Base-by-base conservation (phyloP, 129 eudicot species). In the Heracleum sosnowskyi region DNA sequence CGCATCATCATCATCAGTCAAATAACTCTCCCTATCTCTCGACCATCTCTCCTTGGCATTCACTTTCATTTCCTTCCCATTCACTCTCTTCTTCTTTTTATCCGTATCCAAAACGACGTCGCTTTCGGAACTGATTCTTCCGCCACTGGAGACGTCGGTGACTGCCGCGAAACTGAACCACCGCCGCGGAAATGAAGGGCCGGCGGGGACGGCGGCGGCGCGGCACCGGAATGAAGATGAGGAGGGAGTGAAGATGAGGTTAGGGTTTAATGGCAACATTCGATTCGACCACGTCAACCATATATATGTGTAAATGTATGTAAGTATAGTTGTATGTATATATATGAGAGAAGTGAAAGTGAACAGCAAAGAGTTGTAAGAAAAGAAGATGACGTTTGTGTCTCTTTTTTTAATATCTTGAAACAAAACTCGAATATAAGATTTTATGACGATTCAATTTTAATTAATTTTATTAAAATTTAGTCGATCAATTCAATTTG, bases 21-120 rank as follows among this genome's bases (percentile, higher is more conserved):
- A 74, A 77, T 91, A 95, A 80, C 99, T 92, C 88, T 95, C 97
- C 8, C 94, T 82, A 83, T 88, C 84, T 63, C 96, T 78, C 24
- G 99, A 91, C 99, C 99, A 95, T 76, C 80, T 89, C 89, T 93
- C 98, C 71, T 84, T 87, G 0, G 92, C 92, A 82, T 87, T 89
- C 31, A 81, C 85, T 81, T 90, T 89, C 20, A 41, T 80, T 60
- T 81, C 77, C 7, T 35, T 77, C 16, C 72, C 84, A 73, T 53
- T 82, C 26, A n/a, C 16, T 57, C 86, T 79, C 55, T 70, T 79
- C 75, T 79, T 77, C 68, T 79, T 79, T 73, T 81, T 75, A 73
- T 79, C 82, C 5, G 87, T 5, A 13, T 83, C 45, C 16, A 85
- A 77, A 18, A 81, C 80, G 11, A 80, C 77, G 78, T 80, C 87